These are phyloP conservation scores for Sporothrix pallida DNA, from an alignment of 2,329 filamentous ascomycete genomes.

Conservation along the genomic window DNA sequence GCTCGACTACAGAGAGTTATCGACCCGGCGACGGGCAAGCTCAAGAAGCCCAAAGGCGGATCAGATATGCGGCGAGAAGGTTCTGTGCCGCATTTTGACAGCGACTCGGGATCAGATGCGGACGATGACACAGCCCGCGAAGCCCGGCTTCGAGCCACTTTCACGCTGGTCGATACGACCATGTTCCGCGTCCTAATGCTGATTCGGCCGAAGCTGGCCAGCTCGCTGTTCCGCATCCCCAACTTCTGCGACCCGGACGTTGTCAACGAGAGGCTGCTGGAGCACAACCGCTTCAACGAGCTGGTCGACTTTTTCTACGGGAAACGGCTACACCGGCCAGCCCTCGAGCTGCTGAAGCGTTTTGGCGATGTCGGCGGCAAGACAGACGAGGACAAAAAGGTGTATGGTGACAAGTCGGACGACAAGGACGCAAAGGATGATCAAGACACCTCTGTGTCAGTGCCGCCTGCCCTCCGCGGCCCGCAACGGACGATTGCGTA, in stretches of 20 bases:
- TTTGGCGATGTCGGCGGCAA: slow-evolving; percentile 69
- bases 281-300: slow-evolving; percentile 87
- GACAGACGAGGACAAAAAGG: slow-evolving; percentile 44
- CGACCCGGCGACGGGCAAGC: slow-evolving; percentile 65
- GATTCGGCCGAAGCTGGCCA: slow-evolving; percentile 80
- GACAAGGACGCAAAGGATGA: background rate
- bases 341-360: slow-evolving; percentile 78
- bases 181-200: slow-evolving; percentile 97
- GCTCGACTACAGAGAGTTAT: slow-evolving; percentile 66
- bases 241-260: slow-evolving; percentile 98
- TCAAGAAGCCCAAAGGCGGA: slow-evolving; percentile 49
- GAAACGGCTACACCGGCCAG: slow-evolving; percentile 88
- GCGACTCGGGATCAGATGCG: background rate
- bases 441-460: background rate
- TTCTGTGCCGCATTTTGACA: slow-evolving; percentile 46
- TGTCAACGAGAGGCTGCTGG: slow-evolving; percentile 89
- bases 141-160: slow-evolving; percentile 74
- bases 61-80: background rate
- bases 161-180: slow-evolving; percentile 88
- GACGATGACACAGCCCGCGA: slow-evolving; percentile 62
- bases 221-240: slow-evolving; percentile 89
- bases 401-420: background rate
- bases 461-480: slow-evolving; percentile 67
- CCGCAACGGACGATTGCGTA: slow-evolving; percentile 86
- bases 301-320: slow-evolving; percentile 97